A percentile compares a stretch with the other conserved stretches of the same genome.
Evolutionary conservation across 495 filamentous ascomycete genomes (phyloP).

Genomic region (Aspergillus affinis): DNA sequence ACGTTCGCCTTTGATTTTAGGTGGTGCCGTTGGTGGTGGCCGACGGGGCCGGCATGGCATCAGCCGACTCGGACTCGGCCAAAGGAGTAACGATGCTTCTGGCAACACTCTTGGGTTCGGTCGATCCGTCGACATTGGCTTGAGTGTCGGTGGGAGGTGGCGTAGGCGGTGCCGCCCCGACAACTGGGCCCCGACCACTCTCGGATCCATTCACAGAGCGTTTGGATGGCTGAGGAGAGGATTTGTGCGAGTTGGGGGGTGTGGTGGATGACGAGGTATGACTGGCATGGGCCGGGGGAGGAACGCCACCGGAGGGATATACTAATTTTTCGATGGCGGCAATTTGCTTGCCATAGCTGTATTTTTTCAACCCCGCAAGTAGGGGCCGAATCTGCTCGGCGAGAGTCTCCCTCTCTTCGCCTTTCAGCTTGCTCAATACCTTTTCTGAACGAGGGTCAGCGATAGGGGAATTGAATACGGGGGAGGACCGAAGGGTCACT

Average conservation of each 20-base stretch:
- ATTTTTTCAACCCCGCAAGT: slow-evolving; percentile 69
- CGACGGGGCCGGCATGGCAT: slow-evolving; percentile 32
- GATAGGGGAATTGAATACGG: background rate
- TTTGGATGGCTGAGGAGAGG: slow-evolving; percentile 43
- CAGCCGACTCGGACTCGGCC: slow-evolving; percentile 33
- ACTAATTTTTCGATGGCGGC: slow-evolving; percentile 65
- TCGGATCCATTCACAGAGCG: slow-evolving; percentile 36
- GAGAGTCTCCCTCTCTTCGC: slow-evolving; percentile 63
- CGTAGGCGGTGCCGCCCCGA: slow-evolving; percentile 43
- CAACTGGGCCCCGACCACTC: slow-evolving; percentile 29
- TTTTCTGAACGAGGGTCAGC: slow-evolving; percentile 59
- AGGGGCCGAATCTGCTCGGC: slow-evolving; percentile 73
- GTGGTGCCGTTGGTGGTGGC: slow-evolving; percentile 30
- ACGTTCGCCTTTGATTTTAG: slow-evolving; percentile 20
- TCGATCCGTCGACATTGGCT: slow-evolving; percentile 29
- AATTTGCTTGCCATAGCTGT: slow-evolving; percentile 78
- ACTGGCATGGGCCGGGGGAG: slow-evolving; percentile 13
- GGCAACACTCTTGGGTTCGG: slow-evolving; percentile 35
- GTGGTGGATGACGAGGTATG: slow-evolving; percentile 39
- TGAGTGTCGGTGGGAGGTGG: slow-evolving; percentile 46
- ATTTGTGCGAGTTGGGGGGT: slow-evolving; percentile 49
- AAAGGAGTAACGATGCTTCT: slow-evolving; percentile 37
- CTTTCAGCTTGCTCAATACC: slow-evolving; percentile 68
- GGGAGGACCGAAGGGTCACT: slow-evolving; percentile 39
- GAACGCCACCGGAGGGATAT: slow-evolving; percentile 28